A percentile compares a stretch with the other conserved stretches of the same genome.
These are phyloP conservation scores for Cicer chorassanicum DNA, from an alignment of 306 rosid species.

Conservation along the genomic window DNA sequence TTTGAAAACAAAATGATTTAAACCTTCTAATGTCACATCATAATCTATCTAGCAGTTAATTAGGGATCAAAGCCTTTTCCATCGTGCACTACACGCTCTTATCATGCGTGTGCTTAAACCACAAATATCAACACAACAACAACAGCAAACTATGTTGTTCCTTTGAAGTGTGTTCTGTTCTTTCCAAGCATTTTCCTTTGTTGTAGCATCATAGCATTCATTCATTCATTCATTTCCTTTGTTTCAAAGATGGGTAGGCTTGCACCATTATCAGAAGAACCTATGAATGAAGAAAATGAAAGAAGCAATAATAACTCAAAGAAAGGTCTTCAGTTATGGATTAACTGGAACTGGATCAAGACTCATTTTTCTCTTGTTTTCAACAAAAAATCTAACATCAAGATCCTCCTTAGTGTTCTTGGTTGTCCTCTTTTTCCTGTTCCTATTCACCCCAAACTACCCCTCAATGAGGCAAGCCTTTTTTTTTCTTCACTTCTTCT, in stretches of 20 bases:
- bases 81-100: slow-evolving; percentile 46
- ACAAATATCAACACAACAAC: slow-evolving; percentile 26
- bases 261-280: slow-evolving; percentile 90
- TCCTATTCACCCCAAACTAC: slow-evolving; percentile 54
- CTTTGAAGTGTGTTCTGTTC: slow-evolving; percentile 40
- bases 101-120: slow-evolving; percentile 46
- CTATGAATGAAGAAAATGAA: slow-evolving; percentile 68
- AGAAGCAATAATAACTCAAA: slow-evolving; percentile 38
- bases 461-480: slow-evolving; percentile 61
- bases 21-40: slow-evolving; percentile 26
- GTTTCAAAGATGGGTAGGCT: slow-evolving; percentile 65
- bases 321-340: slow-evolving; percentile 75
- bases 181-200: slow-evolving; percentile 34
- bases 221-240: background rate
- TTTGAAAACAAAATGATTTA: no score
- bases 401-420: slow-evolving; percentile 82
- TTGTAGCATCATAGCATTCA: no score
- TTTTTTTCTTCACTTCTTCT: background rate
- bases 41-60: slow-evolving; percentile 41
- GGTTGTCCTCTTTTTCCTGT: slow-evolving; percentile 93
- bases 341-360: slow-evolving; percentile 89
- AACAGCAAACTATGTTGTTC: background rate
- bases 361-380: slow-evolving; percentile 65
- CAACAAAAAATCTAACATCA: slow-evolving; percentile 76
- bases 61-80: background rate